Evolutionary conservation across 2,329 filamentous ascomycete species (phyloP).

Genomic region (Ilyonectria sp.): DNA sequence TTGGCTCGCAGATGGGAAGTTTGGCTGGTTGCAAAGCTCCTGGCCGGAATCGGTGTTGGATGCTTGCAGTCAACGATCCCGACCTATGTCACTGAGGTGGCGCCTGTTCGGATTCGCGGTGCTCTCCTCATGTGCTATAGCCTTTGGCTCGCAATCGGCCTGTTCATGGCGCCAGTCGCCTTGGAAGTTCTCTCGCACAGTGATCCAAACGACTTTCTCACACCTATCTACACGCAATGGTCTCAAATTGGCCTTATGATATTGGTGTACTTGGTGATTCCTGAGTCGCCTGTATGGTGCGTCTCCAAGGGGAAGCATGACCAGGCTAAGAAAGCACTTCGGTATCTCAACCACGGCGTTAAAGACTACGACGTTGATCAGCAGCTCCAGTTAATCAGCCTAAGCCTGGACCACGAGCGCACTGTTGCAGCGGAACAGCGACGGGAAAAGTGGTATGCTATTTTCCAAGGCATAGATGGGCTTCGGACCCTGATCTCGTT

Average conservation of each 20-base stretch:
- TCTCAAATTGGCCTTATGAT: constrained; percentile 47
- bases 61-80: constrained; percentile 60
- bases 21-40: constrained; percentile 56
- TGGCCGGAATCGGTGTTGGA: constrained; percentile 58
- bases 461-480: constrained; percentile 22
- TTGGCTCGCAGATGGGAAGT: constrained; percentile 56
- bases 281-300: constrained; percentile 55
- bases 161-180: constrained; percentile 60
- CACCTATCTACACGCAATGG: constrained; percentile 62
- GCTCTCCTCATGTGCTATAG: constrained; percentile 58
- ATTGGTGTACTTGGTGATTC: constrained; percentile 52
- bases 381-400: constrained; percentile 44
- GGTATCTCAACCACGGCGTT: constrained; percentile 44
- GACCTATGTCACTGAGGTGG: constrained; percentile 58
- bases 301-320: constrained; percentile 38
- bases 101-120: constrained; percentile 59
- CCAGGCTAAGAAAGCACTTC: constrained; percentile 26
- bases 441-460: constrained; percentile 42
- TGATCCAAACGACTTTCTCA: constrained; percentile 54
- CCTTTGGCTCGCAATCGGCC: constrained; percentile 61
- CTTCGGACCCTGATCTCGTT: constrained; percentile 49
- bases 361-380: constrained; percentile 49
- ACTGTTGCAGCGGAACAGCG: constrained; percentile 42
- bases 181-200: constrained; percentile 53
- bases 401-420: constrained; percentile 45